Conservation (phyloP, 495 filamentous ascomycete genomes). For the Copromyces sp. region DNA sequence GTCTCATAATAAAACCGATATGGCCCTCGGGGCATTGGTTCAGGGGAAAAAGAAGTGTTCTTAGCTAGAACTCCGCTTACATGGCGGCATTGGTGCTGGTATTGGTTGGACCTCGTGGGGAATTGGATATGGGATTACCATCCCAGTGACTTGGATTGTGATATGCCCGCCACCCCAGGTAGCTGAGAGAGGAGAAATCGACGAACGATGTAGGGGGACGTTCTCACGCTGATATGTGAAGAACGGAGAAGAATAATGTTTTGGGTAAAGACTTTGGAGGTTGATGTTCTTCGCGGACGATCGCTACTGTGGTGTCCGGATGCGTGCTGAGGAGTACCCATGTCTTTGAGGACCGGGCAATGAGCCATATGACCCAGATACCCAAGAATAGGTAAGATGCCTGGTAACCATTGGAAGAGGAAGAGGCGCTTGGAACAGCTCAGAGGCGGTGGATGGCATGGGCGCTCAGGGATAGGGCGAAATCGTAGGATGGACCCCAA, state of each 20-base stretch:
- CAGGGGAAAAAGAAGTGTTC: background rate
- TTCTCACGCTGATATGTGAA: background rate
- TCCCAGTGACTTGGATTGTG: background rate
- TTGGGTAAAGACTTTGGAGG: background rate
- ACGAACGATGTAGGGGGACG: background rate
- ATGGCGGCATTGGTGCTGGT: background rate
- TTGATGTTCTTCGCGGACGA: background rate
- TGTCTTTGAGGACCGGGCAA: background rate
- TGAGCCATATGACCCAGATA: background rate
- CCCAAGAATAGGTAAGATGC: background rate
- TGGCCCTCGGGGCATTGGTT: background rate
- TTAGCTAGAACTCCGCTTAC: background rate
- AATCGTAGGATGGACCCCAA: background rate
- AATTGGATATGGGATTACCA: background rate
- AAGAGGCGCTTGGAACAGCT: background rate
- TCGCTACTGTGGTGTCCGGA: background rate
- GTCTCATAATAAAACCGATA: background rate
- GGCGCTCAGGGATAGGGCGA: background rate
- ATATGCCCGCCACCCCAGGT: background rate
- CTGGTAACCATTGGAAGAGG: background rate
- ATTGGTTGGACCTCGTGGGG: background rate
- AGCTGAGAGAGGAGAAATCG: background rate
- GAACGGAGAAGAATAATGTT: background rate
- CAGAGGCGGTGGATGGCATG: background rate
- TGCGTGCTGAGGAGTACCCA: background rate